Evolutionary conservation across 768 basidiomycete species (phyloP).

Genomic region (Lentinula sp.): DNA sequence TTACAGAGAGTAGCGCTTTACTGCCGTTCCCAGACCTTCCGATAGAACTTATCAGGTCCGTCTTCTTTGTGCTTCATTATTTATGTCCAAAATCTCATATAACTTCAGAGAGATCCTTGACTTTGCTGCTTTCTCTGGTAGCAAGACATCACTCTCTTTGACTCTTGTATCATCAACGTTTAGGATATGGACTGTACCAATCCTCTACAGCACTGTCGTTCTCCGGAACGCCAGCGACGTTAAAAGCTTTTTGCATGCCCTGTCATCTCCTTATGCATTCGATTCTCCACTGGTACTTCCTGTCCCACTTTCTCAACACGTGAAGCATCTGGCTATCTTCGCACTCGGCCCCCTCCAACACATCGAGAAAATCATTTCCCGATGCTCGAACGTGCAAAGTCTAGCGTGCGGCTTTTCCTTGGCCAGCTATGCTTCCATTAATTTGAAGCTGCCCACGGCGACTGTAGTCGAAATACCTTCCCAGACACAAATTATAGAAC

Average conservation of each 20-base stretch:
- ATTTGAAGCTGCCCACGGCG: slow-evolving; percentile 1
- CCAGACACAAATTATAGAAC: slow-evolving; percentile 17
- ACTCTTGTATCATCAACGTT: slow-evolving; percentile 28
- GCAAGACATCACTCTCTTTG: slow-evolving; percentile 22
- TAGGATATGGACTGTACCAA: slow-evolving; percentile 24
- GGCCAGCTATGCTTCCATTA: slow-evolving; percentile 16
- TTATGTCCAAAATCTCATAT: not conserved
- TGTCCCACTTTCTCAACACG: slow-evolving; percentile 10
- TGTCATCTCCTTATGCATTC: slow-evolving; percentile 14
- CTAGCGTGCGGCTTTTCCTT: slow-evolving; percentile 30
- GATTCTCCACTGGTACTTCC: slow-evolving; percentile 4
- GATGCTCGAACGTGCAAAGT: slow-evolving; percentile 23
- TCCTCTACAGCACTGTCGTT: slow-evolving; percentile 30
- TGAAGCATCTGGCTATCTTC: slow-evolving; percentile 29
- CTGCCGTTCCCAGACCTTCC: slow-evolving; percentile 16
- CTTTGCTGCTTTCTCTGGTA: slow-evolving; percentile 22
- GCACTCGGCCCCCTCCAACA: slow-evolving; percentile 24
- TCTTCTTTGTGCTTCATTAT: not conserved
- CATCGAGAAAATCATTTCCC: slow-evolving; percentile 23
- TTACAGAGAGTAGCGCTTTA: slow-evolving; percentile 22
- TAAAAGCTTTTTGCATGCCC: slow-evolving; percentile 20
- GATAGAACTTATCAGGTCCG: slow-evolving; percentile 22
- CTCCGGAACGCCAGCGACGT: slow-evolving; percentile 24
- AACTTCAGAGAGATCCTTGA: slow-evolving; percentile 21
- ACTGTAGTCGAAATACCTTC: not conserved